Evolutionary conservation across 805 yeast genomes (phyloP).

Genomic region (Saturnispora quitensis): DNA sequence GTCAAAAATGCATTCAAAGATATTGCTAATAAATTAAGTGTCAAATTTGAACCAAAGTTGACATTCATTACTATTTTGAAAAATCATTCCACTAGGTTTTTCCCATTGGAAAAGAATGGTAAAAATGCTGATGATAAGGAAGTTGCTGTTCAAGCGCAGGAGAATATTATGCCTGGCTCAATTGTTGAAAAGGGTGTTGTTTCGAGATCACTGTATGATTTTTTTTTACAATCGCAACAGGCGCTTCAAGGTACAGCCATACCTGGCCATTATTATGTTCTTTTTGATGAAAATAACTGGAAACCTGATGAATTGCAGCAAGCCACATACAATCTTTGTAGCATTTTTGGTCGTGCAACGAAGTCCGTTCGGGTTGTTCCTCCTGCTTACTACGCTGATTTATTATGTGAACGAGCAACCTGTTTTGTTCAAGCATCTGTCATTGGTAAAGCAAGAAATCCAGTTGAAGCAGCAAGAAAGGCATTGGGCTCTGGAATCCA

Average conservation of each 20-base stretch:
- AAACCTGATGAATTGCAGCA: slow-evolving; percentile 23
- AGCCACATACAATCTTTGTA: slow-evolving; percentile 24
- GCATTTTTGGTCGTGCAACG: slow-evolving; percentile 25
- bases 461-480: slow-evolving; percentile 14
- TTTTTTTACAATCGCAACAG: slow-evolving; percentile 26
- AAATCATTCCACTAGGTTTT: slow-evolving; percentile 24
- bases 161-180: slow-evolving; percentile 24
- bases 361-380: slow-evolving; percentile 27
- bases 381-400: slow-evolving; percentile 26
- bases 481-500: slow-evolving; percentile 16
- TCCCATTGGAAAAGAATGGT: slow-evolving; percentile 22
- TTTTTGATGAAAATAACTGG: slow-evolving; percentile 24
- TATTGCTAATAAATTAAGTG: slow-evolving; percentile 12
- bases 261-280: slow-evolving; percentile 27
- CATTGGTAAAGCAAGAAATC: slow-evolving; percentile 7
- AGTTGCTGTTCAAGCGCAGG: slow-evolving; percentile 18
- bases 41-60: slow-evolving; percentile 22
- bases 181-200: slow-evolving; percentile 26
- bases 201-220: slow-evolving; percentile 24
- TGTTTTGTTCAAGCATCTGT: slow-evolving; percentile 14
- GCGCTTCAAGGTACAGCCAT: slow-evolving; percentile 29
- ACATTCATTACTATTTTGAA: slow-evolving; percentile 22
- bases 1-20: slow-evolving; percentile 17
- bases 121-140: slow-evolving; percentile 15
- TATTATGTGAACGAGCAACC: slow-evolving; percentile 26